Percentiles rank a stretch among this genome's conserved stretches.
These are phyloP conservation scores for Colletotrichum salicis DNA, from an alignment of 2,329 filamentous ascomycete genomes.

Conservation along the genomic window DNA sequence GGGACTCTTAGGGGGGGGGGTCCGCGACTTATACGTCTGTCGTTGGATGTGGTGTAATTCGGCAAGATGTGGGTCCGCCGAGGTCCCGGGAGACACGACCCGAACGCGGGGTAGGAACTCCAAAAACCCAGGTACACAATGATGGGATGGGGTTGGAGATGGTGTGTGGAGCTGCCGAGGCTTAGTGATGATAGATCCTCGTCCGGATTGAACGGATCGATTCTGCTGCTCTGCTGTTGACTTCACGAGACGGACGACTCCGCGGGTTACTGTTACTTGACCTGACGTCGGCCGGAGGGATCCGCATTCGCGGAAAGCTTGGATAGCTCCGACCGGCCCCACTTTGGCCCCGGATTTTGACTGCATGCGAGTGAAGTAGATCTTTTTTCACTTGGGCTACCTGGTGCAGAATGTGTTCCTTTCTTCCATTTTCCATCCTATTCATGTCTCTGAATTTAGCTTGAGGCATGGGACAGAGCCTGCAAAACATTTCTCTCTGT, in stretches of 20 bases:
- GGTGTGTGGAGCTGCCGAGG: neutral
- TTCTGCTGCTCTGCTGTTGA: neutral
- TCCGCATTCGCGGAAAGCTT: neutral
- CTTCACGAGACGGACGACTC: neutral
- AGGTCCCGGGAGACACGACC: neutral
- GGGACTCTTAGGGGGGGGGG: too few species aligned
- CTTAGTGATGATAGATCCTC: neutral
- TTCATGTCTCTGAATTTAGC: neutral
- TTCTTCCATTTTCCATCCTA: neutral
- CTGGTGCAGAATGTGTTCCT: neutral
- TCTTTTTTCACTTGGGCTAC: neutral
- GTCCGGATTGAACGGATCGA: too few species aligned
- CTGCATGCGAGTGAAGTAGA: neutral
- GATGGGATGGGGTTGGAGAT: neutral
- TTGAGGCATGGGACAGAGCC: accelerated
- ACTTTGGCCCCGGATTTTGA: neutral
- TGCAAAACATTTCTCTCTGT: neutral
- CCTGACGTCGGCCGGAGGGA: too few species aligned
- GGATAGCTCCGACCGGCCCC: neutral
- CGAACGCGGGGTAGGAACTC: neutral
- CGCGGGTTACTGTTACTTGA: neutral
- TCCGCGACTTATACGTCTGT: neutral
- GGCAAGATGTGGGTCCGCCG: neutral
- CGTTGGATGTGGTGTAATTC: neutral
- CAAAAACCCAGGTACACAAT: neutral